These are phyloP conservation scores for Chrysanthemum lavandulifolium DNA, from an alignment of 129 eudicot genomes.

Conservation along the genomic window DNA sequence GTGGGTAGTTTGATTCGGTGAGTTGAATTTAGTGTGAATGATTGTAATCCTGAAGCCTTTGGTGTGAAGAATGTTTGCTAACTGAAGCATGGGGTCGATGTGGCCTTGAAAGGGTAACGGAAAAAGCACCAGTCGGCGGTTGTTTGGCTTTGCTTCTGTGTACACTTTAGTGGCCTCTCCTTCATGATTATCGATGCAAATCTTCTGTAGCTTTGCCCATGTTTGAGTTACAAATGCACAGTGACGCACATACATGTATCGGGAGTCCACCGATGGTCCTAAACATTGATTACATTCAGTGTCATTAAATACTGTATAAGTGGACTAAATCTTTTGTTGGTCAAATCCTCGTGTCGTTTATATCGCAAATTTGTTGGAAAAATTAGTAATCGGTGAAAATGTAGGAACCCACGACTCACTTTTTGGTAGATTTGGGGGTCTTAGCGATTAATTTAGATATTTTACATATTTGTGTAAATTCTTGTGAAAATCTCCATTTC, in stretches of 20 bases:
- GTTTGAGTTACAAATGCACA: neutral
- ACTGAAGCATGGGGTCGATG: conserved; percentile 28
- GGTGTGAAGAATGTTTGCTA: conserved; percentile 23
- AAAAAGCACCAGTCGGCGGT: conserved; percentile 11
- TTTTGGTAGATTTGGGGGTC: too few relatives aligned
- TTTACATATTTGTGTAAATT: too few relatives aligned
- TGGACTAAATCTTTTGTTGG: too few relatives aligned
- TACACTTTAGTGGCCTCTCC: neutral
- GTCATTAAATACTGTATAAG: too few relatives aligned
- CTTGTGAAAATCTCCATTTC: too few relatives aligned
- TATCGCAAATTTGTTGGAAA: too few relatives aligned
- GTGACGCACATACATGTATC: neutral
- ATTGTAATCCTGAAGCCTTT: conserved; percentile 24
- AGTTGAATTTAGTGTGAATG: conserved; percentile 26
- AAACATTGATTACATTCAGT: too few relatives aligned
- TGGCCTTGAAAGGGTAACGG: conserved; percentile 26
- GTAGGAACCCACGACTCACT: too few relatives aligned
- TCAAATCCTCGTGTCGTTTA: too few relatives aligned
- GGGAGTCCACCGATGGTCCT: neutral
- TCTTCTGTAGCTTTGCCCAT: neutral
- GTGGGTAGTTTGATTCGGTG: conserved; percentile 30
- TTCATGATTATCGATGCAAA: neutral
- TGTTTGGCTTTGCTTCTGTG: neutral
- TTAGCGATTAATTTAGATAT: too few relatives aligned
- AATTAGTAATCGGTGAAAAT: too few relatives aligned